A percentile compares a stretch with the other conserved stretches of the same genome.
phyloP scores from a whole-genome alignment of 2,329 filamentous ascomycete species.

The Myriosclerotinia scirpicola region DNA sequence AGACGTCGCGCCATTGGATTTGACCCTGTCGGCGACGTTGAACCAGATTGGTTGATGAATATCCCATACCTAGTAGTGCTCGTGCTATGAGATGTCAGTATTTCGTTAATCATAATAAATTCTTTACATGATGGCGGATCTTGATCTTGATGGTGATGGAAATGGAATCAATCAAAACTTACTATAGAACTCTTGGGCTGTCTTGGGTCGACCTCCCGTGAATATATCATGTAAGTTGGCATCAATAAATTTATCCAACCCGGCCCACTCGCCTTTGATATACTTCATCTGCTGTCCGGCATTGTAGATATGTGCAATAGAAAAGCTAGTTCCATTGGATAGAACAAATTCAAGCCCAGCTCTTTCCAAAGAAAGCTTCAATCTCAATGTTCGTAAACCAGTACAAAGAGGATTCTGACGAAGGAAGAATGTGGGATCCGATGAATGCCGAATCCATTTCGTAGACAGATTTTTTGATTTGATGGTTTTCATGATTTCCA shows the following conservation, averaged over 20 bases:
- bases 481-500: not conserved
- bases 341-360: constrained; percentile 5
- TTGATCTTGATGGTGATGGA: too few relatives aligned
- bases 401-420: not conserved
- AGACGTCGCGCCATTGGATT: not conserved
- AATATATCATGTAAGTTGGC: not conserved
- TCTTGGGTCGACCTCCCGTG: not conserved
- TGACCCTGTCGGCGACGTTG: not conserved
- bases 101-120: not conserved
- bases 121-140: too few relatives aligned
- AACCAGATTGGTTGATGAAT: not conserved
- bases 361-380: constrained; percentile 1
- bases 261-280: not conserved
- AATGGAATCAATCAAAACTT: not conserved
- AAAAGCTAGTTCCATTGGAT: constrained; percentile 2
- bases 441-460: not conserved
- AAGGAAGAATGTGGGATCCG: not conserved
- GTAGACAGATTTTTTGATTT: constrained; percentile 1
- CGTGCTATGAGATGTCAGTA: not conserved
- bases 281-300: not conserved
- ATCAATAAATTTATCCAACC: constrained; percentile 3
- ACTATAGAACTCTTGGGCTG: not conserved
- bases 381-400: not conserved
- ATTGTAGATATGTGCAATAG: not conserved
- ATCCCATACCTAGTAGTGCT: not conserved